Base-by-base conservation (phyloP, 345 rosid genomes). In the Melastoma malabathricum region DNA sequence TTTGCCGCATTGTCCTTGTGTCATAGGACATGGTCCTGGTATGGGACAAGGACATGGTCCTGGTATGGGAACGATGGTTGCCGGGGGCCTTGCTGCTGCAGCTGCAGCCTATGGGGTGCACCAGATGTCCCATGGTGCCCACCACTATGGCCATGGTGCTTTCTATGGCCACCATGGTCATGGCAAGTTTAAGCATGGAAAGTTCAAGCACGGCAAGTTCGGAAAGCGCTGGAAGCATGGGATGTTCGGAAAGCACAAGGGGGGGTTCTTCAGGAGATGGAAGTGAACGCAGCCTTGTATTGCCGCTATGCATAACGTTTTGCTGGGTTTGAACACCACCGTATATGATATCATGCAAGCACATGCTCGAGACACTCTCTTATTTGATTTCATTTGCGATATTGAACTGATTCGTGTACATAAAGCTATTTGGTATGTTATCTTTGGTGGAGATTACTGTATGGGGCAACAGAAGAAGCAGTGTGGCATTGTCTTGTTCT, bases 91-190 rank as follows among this genome's bases (percentile, higher is more conserved):
- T 1, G 84, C 93, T 0, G 89, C 77, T 5, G 93, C 84, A 0
- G 92, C 89, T 1, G 81, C 84, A 7, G 79, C 76, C 38, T 87
- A 76, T 22, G 74, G 86, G 57, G 80, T 87, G 52, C 89, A 82
- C 65, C 87, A 78, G 44, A 4, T 80, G 51, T 22, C 79, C 22
- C 96, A 83, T 2, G 83, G 90, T 20, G 9, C 52, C 23, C 68
- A 62, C 47, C 65, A 57, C 46, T 46, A 51, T 10, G 58, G 48
- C 4, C 70, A 63, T 14, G 69, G 72, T 8, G 69, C 72, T 43
- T 68, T 50, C 59, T 48, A 66, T 43, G 83, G 81, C 62, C 64
- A 68, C 44, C 46, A 49, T 22, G 75, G 86, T n/a, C 84, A 67
- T n/a, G 95, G 95, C 1, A 77, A 62, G 44, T 60, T 46, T 43